Percentiles rank a stretch among this genome's conserved stretches.
These are phyloP conservation scores for Gardenia jasminoides DNA, from an alignment of 257 asterid species.

Conservation along the genomic window DNA sequence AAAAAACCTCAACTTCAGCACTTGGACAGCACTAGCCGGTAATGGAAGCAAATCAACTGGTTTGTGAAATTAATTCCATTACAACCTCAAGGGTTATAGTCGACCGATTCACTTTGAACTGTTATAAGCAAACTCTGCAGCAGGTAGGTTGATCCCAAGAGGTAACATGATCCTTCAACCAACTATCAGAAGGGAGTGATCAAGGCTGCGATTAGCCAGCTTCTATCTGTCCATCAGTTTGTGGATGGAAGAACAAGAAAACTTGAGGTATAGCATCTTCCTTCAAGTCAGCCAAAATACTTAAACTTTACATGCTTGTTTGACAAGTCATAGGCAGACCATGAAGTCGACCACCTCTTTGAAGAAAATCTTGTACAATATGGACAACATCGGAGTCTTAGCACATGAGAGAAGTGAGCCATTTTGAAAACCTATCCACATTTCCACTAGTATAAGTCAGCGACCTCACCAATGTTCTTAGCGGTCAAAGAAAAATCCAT, in stretches of 20 bases:
- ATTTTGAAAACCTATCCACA: no score
- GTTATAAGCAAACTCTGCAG: neutral
- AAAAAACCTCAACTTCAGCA: neutral
- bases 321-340: no score
- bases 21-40: neutral
- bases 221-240: neutral
- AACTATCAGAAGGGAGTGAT: neutral
- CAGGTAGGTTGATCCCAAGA: neutral
- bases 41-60: neutral
- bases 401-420: no score
- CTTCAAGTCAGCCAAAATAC: no score
- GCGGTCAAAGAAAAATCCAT: no score
- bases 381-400: no score
- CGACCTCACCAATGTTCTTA: no score
- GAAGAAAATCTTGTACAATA: no score
- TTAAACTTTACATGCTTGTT: no score
- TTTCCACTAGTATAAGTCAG: no score
- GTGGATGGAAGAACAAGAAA: neutral
- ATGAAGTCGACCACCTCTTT: no score
- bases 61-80: neutral
- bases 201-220: neutral
- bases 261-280: no score
- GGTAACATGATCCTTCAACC: neutral
- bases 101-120: neutral
- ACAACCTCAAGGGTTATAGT: neutral